Base-by-base conservation (phyloP, 176 grass and related monocot genomes). In the Musa acuminata region DNA sequence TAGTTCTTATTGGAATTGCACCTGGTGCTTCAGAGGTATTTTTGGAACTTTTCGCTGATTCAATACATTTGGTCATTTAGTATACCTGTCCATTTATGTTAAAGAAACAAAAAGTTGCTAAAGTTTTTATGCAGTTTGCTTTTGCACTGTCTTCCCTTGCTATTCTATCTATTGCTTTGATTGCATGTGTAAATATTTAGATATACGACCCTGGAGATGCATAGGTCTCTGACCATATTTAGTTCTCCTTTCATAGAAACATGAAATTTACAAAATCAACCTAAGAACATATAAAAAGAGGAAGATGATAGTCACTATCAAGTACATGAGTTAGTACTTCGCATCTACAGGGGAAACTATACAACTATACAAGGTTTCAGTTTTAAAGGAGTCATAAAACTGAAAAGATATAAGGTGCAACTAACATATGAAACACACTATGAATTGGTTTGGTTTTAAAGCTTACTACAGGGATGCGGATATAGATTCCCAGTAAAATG, bases 1-100 rank as follows among this genome's bases (percentile, higher is more conserved):
- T 97, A 20, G 93, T 93, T 52, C 87, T 97, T 67, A 90, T 97
- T 85, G 90, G 93, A 90, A 90, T 97, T 49, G 90, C 90, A 68
- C 90, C 93, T 82, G 93, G 93, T 75, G 83, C 90, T 80, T 80
- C 89, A 74, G 89, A 96, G 89, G 93, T 96, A 85, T 24, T 4
- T 29, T 19, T 43, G 4, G 35, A 43, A 43, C 35, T 43, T 43
- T 43, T 43, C 35, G 4, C 35, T 6, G 35, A 43, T 3, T 43
- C 35, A 43, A 43, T 43, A 43, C 35, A 43, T 43, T 43, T 6
- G 35, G 4, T 43, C 35, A 43, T 43, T 43, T 43, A 43, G 35
- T 43, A 43, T 43, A 43, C 35, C 35, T 43, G 35, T 43, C 3
- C 35, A 43, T 6, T 43, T 29, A 29, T 29, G 16, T 59, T 6